Base-by-base conservation (phyloP, 2,329 filamentous ascomycete species). In the Epichloe sp. region DNA sequence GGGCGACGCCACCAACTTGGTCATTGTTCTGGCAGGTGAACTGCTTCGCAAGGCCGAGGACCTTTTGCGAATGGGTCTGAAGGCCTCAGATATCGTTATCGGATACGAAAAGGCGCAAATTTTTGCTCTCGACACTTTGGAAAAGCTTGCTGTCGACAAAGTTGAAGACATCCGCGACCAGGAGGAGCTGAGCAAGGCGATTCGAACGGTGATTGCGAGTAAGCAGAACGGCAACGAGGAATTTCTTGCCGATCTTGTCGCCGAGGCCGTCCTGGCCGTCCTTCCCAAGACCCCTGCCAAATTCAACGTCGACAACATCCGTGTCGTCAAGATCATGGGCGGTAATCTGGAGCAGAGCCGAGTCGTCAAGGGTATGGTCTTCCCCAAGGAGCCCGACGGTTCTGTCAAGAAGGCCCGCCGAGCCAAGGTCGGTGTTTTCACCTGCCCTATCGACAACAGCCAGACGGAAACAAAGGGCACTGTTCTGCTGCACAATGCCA, bases 391-490 rank as follows among this genome's bases (percentile, higher is more conserved):
- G 70, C 93, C 93, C n/a, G 85, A 95, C 64, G 90, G 91, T 60
- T 78, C 78, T 15, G 74, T 96, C 67, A 97, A 95, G 78, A 95
- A 94, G 75, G 90, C 85, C 35, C 76, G 72, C 60, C 93, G 88
- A 72, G 91, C 93, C 64, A 97, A 96, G 79, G 93, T 98, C 56
- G 93, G 85, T 57, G 91, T 98, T 53, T 98, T 86, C 77, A 93
- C 89, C 59, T 98, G 93, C 72, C 85, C 93, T 40, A 89, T 98
- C 68, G 93, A 98, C 68, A 89, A 79, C 67, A 89, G 85, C 64
- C 90, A 96, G 74, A 98, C 94, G 41, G 93, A 98, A 75, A 98
- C 93, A 63, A 98, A 98, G 78, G 94, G 94, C 47, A 98, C 93
- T 11, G 93, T 98, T 44, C 78, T 98, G 49, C 72, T 98, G 62